phyloP scores from a whole-genome alignment of 106 monocot species.

The Phalaenopsis aphrodite region DNA sequence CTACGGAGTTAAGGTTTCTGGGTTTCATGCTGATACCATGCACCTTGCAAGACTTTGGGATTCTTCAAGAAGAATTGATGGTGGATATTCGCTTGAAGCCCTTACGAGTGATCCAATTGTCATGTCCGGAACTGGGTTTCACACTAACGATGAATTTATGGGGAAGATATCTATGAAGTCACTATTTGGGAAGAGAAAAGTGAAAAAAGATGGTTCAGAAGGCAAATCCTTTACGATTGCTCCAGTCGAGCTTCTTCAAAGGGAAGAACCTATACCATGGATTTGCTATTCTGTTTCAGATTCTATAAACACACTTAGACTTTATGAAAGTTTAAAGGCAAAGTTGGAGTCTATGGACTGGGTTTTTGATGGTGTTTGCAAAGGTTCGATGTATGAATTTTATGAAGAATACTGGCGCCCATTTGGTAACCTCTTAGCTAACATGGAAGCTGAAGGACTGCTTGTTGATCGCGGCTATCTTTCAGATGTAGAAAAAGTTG shows the following conservation, averaged over 20 bases:
- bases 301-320: conserved; percentile 63
- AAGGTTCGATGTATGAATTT: conserved; percentile 82
- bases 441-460: conserved; percentile 94
- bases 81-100: conserved; percentile 98
- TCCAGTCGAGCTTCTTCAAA: conserved; percentile 82
- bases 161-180: conserved; percentile 95
- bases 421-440: conserved; percentile 71
- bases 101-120: conserved; percentile 61
- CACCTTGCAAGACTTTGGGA: conserved; percentile 97
- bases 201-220: conserved; percentile 87
- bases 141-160: conserved; percentile 23
- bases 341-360: conserved; percentile 52
- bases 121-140: conserved; percentile 30
- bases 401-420: conserved; percentile 93
- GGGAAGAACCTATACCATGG: conserved; percentile 65
- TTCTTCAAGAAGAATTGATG: conserved; percentile 73
- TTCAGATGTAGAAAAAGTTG: conserved; percentile 70
- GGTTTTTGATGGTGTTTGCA: conserved; percentile 34
- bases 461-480: conserved; percentile 82
- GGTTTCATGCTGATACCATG: conserved; percentile 99
- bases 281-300: conserved; percentile 95
- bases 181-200: conserved; percentile 85
- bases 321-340: conserved; percentile 63
- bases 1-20: conserved; percentile 75
- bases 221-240: conserved; percentile 63